Conservation (phyloP, 2,329 filamentous ascomycete species). For the Neonectria sp. region DNA sequence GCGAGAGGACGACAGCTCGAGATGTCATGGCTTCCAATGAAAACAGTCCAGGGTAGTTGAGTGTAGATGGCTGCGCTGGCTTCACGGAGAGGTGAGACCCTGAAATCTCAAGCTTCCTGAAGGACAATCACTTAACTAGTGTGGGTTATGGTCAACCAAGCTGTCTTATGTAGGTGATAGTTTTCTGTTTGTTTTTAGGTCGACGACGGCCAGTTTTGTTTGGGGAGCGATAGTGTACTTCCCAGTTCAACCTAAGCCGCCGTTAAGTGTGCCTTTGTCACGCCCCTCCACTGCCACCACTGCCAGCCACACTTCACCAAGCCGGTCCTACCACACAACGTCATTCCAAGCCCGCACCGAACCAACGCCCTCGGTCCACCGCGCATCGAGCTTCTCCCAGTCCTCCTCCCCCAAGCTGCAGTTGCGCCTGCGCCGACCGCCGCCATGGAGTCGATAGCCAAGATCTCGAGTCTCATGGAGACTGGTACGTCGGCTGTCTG, state of each 20-base stretch:
- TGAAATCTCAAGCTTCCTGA: not conserved
- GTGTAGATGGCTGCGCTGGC: not conserved
- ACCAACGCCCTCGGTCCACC: slow-evolving; percentile 28
- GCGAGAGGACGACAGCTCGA: slow-evolving; percentile 63
- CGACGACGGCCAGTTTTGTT: not conserved
- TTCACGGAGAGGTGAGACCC: not conserved
- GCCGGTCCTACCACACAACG: slow-evolving; percentile 37
- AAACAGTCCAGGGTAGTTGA: slow-evolving; percentile 37
- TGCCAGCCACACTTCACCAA: slow-evolving; percentile 21
- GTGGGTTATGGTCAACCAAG: not conserved
- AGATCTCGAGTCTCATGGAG: slow-evolving; percentile 94
- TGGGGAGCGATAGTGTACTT: not conserved
- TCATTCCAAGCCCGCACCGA: slow-evolving; percentile 43
- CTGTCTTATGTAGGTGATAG: not conserved
- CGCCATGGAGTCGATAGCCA: slow-evolving; percentile 94
- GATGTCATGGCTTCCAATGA: slow-evolving; percentile 33
- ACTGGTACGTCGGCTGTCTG: slow-evolving; percentile 74
- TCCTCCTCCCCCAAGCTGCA: slow-evolving; percentile 32
- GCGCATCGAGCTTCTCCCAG: slow-evolving; percentile 26
- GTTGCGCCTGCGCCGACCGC: slow-evolving; percentile 36
- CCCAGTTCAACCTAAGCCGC: not conserved
- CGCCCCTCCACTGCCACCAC: slow-evolving; percentile 40
- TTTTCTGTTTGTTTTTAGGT: not conserved
- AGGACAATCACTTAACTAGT: not conserved
- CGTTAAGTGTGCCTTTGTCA: slow-evolving; percentile 29